These are phyloP conservation scores for Ophiostoma populinum DNA, from an alignment of 2,329 filamentous ascomycete species.

Conservation along the genomic window DNA sequence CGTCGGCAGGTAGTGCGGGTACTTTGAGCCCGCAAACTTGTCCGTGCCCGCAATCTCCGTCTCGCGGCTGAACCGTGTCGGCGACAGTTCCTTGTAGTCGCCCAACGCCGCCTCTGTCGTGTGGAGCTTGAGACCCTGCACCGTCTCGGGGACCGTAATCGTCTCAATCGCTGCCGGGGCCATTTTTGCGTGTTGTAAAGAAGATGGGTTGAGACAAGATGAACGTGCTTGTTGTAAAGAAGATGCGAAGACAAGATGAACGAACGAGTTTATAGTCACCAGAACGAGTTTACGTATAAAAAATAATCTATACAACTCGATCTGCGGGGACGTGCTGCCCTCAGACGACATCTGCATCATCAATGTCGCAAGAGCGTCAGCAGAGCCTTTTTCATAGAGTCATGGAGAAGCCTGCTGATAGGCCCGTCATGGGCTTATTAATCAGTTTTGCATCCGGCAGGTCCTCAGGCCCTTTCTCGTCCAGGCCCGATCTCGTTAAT, in stretches of 20 bases:
- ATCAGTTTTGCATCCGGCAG: no score
- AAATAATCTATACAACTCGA: background rate
- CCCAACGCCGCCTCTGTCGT: slow-evolving; percentile 20
- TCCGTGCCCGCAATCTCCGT: slow-evolving; percentile 11
- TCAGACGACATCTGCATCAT: slow-evolving; percentile 1
- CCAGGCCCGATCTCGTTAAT: no score
- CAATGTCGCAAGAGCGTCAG: slow-evolving; percentile 1
- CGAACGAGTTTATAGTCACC: background rate
- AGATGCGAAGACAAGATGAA: background rate
- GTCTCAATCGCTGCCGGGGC: slow-evolving; percentile 11
- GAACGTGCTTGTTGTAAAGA: no score
- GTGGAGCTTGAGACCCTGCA: slow-evolving; percentile 14
- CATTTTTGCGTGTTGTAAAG: slow-evolving; percentile 7
- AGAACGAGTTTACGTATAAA: background rate
- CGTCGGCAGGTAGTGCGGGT: slow-evolving; percentile 47
- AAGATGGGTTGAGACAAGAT: background rate
- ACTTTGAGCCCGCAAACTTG: slow-evolving; percentile 17
- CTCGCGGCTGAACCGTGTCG: slow-evolving; percentile 8
- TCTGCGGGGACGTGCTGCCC: background rate
- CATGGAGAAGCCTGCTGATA: no score
- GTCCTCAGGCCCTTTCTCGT: no score
- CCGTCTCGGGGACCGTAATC: slow-evolving; percentile 10
- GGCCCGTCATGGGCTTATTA: background rate
- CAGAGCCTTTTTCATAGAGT: no score
- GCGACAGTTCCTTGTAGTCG: slow-evolving; percentile 14